Evolutionary conservation across 176 grass and related monocot species (phyloP).

Genomic region (Alloteropsis semialata): DNA sequence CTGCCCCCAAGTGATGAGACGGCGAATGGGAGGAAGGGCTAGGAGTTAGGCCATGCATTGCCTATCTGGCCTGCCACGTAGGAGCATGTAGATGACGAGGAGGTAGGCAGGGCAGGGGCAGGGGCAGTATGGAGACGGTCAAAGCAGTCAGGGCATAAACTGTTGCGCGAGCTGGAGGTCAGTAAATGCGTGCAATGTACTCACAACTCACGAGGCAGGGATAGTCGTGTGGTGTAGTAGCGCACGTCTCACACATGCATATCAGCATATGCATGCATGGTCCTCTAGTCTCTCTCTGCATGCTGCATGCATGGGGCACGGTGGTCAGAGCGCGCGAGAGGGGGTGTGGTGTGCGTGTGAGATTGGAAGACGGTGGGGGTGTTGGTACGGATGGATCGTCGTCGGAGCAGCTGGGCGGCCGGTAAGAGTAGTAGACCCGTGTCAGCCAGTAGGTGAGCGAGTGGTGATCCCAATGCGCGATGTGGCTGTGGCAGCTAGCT

Average conservation of each 20-base stretch:
- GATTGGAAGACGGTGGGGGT: no score
- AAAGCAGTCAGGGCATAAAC: constrained; percentile 38
- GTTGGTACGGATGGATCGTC: no score
- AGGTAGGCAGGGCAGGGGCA: background rate
- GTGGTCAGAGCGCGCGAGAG: no score
- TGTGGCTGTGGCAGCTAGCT: background rate
- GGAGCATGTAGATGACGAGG: background rate
- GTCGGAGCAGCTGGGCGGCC: no score
- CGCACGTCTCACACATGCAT: background rate
- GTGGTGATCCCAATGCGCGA: constrained; percentile 25
- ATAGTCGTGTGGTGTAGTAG: background rate
- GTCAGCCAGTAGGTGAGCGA: background rate
- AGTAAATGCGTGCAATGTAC: background rate
- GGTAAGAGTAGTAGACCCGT: background rate
- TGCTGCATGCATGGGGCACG: background rate
- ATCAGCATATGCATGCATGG: no score
- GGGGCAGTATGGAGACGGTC: constrained; percentile 19
- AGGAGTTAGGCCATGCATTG: background rate
- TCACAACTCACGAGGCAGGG: background rate
- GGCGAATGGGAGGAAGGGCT: background rate
- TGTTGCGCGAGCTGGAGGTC: background rate
- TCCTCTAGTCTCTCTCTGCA: background rate
- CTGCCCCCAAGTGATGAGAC: background rate
- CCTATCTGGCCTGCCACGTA: background rate
- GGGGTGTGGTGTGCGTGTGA: no score